phyloP scores from a whole-genome alignment of 495 filamentous ascomycete genomes.

The Hypoxylon lienhwacheense region DNA sequence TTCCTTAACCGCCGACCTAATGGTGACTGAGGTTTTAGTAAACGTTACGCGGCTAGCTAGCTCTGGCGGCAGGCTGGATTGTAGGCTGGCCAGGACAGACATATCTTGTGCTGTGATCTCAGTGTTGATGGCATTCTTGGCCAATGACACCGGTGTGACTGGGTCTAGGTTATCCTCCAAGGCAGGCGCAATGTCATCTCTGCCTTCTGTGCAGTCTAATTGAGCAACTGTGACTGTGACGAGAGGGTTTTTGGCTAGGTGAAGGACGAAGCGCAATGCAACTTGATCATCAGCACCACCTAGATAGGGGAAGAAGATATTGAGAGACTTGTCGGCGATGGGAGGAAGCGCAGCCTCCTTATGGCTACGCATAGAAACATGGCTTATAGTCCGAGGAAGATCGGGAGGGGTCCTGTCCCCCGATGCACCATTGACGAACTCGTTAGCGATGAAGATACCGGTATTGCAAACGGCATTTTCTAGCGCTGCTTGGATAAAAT shows the following conservation, averaged over 20 bases:
- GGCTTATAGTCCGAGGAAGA: conserved; percentile 55
- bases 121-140: conserved; percentile 34
- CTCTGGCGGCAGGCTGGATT: conserved; percentile 62
- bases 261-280: conserved; percentile 77
- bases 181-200: conserved; percentile 36
- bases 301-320: conserved; percentile 85
- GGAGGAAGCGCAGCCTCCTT: conserved; percentile 51
- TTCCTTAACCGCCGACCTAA: conserved; percentile 27
- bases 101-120: conserved; percentile 55
- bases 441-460: conserved; percentile 82
- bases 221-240: conserved; percentile 73
- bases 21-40: conserved; percentile 38
- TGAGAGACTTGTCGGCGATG: conserved; percentile 69
- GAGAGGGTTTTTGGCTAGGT: conserved; percentile 73
- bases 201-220: conserved; percentile 44
- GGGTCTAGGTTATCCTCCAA: conserved; percentile 36
- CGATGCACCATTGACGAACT: conserved; percentile 58
- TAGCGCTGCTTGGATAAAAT: conserved; percentile 68
- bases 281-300: conserved; percentile 84
- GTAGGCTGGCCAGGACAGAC: conserved; percentile 63
- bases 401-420: conserved; percentile 41
- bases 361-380: conserved; percentile 59
- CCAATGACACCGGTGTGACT: conserved; percentile 25
- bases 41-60: conserved; percentile 66
- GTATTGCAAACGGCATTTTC: conserved; percentile 63